Evolutionary conservation across 139 green algal species (phyloP), one percentile per base, ranked within the genome.

Genomic region (Mesostigma viride): DNA sequence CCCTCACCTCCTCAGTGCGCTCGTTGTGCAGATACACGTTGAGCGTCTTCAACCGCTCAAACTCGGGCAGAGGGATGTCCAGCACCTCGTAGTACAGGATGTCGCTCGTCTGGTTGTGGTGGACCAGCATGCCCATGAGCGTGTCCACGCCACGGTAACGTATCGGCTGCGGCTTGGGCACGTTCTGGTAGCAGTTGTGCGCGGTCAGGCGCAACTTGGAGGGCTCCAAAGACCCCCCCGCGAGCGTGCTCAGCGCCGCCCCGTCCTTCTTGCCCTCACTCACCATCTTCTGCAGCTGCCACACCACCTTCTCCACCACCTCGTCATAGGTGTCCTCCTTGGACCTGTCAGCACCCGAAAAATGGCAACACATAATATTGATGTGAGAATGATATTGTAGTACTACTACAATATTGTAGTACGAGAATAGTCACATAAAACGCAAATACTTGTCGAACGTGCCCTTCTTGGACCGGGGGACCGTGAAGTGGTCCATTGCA

Each of bases 1-100:
- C 73, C 3, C 45, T 71, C 22, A 89, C 78, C 67, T 86, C 79
- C 72, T 94, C 89, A 3, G 74, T 79, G 33, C 85, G 88, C 2
- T 73, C 72, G 36, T 87, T 88, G 81, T 95, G 83, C 56, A 87
- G 82, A 0, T 32, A n/a, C 62, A 88, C 78, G 64, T 83, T 85
- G 45, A 91, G 67, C 1, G 70, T 82, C 46, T 89, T 82, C 8
- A 92, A 58, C 56, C 65, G 53, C 69, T 92, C 86, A 27, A 95
- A 81, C 72, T 95, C 78, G 3, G 81, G 84, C 72, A 98, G 78
- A 0, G 90, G 92, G 65, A 96, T 79, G 74, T 98, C 91, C 46
- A 98, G 79, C 46, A 93, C 70, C 76, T 98, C 91, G 48, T 94
- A 98, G 75, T 92, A 97, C 33, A 98, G 68, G 1, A 79, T 85